Conservation (phyloP, 83 land plant species). For the Thuja plicata region DNA sequence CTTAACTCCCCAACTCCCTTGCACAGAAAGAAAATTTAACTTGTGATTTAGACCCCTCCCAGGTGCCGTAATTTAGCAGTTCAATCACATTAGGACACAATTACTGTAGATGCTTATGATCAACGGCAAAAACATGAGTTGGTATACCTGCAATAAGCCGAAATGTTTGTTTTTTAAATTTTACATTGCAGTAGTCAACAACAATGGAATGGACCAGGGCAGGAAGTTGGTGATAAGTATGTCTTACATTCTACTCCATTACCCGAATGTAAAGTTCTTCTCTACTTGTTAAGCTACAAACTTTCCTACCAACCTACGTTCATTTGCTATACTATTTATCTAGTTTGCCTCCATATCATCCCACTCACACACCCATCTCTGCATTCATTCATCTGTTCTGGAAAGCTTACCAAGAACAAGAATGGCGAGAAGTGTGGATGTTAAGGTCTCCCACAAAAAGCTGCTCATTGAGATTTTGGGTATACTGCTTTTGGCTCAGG, state of each 20-base stretch:
- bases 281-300: background rate
- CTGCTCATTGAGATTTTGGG: background rate
- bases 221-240: background rate
- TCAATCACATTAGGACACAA: background rate
- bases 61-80: background rate
- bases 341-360: background rate
- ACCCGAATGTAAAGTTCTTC: background rate
- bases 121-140: background rate
- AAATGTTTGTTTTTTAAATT: background rate
- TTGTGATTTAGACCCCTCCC: background rate
- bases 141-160: slow-evolving; percentile 7
- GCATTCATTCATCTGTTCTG: background rate
- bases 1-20: slow-evolving; percentile 1
- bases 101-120: background rate
- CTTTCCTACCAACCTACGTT: background rate
- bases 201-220: background rate
- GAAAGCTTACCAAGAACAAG: background rate
- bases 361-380: background rate
- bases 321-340: background rate
- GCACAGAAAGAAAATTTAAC: background rate
- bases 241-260: background rate
- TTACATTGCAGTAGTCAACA: background rate
- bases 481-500: background rate
- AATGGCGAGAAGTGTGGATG: background rate
- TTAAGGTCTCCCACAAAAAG: background rate